Percentiles rank a stretch among this genome's conserved stretches.
Evolutionary conservation across 495 filamentous ascomycete species (phyloP).

Genomic region (Lasiosphaeria hispida): DNA sequence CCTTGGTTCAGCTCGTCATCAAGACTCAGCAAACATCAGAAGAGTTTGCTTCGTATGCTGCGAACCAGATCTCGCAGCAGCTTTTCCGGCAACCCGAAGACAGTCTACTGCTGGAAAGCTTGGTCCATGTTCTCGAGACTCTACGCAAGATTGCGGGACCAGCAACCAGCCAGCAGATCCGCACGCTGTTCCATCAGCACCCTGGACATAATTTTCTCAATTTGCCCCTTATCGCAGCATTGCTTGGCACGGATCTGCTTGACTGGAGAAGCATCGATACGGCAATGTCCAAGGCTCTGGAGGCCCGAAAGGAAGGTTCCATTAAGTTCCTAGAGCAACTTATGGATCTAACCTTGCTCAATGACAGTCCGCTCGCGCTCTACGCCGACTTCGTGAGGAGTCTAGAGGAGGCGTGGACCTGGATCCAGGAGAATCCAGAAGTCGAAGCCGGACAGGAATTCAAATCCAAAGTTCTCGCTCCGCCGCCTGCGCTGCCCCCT

Average conservation of each 20-base stretch:
- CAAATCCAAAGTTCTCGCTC: conserved; percentile 67
- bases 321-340: conserved; percentile 73
- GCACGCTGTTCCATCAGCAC: conserved; percentile 61
- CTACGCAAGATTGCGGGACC: conserved; percentile 75
- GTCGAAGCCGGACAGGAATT: conserved; percentile 64
- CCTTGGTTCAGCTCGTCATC: conserved; percentile 52
- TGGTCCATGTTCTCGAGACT: conserved; percentile 76
- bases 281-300: conserved; percentile 67
- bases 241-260: conserved; percentile 69
- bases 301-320: conserved; percentile 62
- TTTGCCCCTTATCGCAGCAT: conserved; percentile 68
- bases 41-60: conserved; percentile 62
- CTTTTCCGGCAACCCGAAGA: conserved; percentile 57
- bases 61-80: conserved; percentile 65
- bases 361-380: conserved; percentile 69
- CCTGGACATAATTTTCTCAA: conserved; percentile 77
- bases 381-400: conserved; percentile 84
- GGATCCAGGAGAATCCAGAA: conserved; percentile 71
- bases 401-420: conserved; percentile 75
- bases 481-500: conserved; percentile 48
- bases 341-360: conserved; percentile 73
- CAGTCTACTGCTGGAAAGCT: conserved; percentile 72
- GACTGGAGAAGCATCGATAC: conserved; percentile 79
- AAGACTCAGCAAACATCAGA: conserved; percentile 60
- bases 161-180: conserved; percentile 66